phyloP scores from a whole-genome alignment of 1,284 basidiomycete species.

The Inonotus hispidus region DNA sequence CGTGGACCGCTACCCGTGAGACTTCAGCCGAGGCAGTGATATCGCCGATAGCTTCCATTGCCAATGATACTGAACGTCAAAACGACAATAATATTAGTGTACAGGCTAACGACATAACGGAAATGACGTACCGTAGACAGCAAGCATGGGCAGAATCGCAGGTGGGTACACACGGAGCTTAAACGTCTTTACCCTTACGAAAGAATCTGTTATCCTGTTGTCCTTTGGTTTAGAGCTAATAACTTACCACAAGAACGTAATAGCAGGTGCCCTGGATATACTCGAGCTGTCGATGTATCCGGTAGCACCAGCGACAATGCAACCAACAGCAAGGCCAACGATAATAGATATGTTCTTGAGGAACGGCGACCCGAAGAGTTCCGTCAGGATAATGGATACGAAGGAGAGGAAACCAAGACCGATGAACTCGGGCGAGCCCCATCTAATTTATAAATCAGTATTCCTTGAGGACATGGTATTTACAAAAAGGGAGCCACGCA shows the following conservation, averaged over 20 bases:
- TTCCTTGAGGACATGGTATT: slow-evolving; percentile 7
- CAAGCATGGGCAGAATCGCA: slow-evolving; percentile 78
- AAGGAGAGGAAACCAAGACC: slow-evolving; percentile 85
- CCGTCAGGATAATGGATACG: slow-evolving; percentile 68
- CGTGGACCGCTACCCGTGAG: slow-evolving; percentile 62
- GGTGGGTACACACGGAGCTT: slow-evolving; percentile 76
- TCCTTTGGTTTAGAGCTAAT: neutral
- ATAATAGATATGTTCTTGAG: slow-evolving; percentile 76
- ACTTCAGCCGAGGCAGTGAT: slow-evolving; percentile 84
- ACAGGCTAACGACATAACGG: neutral
- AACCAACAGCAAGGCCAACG: slow-evolving; percentile 69
- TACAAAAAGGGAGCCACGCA: slow-evolving; percentile 24
- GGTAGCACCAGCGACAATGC: slow-evolving; percentile 70
- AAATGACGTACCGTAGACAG: slow-evolving; percentile 58
- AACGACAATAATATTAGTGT: neutral
- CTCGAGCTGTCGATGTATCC: slow-evolving; percentile 66
- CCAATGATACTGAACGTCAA: slow-evolving; percentile 47
- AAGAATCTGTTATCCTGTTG: neutral
- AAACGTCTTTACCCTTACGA: slow-evolving; percentile 67
- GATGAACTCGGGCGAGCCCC: slow-evolving; percentile 79
- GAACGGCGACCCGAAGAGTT: slow-evolving; percentile 79
- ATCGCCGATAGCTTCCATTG: slow-evolving; percentile 85
- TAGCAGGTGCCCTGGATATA: slow-evolving; percentile 62
- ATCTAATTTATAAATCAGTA: slow-evolving; percentile 32
- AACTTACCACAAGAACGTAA: slow-evolving; percentile 70